A percentile compares a stretch with the other conserved stretches of the same genome.
These are phyloP conservation scores for Paramecium pentaurelia DNA, from an alignment of 73 alveolate genomes.

Conservation along the genomic window DNA sequence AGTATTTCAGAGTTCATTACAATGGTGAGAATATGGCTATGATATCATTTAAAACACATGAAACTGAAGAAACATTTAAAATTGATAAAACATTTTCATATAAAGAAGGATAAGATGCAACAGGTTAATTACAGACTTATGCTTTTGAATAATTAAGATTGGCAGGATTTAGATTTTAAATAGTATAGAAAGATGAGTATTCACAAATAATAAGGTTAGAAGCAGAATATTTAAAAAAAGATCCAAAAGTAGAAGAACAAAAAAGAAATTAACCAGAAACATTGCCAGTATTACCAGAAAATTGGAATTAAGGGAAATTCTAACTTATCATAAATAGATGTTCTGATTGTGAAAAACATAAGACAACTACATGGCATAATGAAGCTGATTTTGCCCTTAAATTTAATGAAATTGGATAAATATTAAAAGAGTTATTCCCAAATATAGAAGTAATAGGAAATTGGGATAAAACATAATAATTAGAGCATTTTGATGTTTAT, in stretches of 20 bases:
- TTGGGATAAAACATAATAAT: slow-evolving; percentile 83
- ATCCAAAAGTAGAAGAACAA: slow-evolving; percentile 30
- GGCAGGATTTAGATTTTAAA: slow-evolving; percentile 19
- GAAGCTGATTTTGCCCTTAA: slow-evolving; percentile 87
- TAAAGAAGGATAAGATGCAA: slow-evolving; percentile 36
- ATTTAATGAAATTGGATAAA: slow-evolving; percentile 90
- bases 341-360: slow-evolving; percentile 87
- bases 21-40: slow-evolving; percentile 33
- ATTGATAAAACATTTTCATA: slow-evolving; percentile 10
- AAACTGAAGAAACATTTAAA: slow-evolving; percentile 21
- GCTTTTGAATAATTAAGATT: slow-evolving; percentile 3
- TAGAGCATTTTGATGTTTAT: slow-evolving; percentile 94
- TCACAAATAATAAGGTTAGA: background rate
- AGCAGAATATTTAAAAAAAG: slow-evolving; percentile 41
- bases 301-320: slow-evolving; percentile 82
- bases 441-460: slow-evolving; percentile 91
- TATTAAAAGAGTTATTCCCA: slow-evolving; percentile 84
- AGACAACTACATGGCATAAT: slow-evolving; percentile 91
- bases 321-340: slow-evolving; percentile 93
- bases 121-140: slow-evolving; percentile 22
- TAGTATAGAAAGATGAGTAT: background rate
- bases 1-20: slow-evolving; percentile 40
- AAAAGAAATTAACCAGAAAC: slow-evolving; percentile 16
- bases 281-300: slow-evolving; percentile 17
- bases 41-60: slow-evolving; percentile 27